Evolutionary conservation across 2,329 filamentous ascomycete species (phyloP).

Genomic region (Lomentospora prolificans): DNA sequence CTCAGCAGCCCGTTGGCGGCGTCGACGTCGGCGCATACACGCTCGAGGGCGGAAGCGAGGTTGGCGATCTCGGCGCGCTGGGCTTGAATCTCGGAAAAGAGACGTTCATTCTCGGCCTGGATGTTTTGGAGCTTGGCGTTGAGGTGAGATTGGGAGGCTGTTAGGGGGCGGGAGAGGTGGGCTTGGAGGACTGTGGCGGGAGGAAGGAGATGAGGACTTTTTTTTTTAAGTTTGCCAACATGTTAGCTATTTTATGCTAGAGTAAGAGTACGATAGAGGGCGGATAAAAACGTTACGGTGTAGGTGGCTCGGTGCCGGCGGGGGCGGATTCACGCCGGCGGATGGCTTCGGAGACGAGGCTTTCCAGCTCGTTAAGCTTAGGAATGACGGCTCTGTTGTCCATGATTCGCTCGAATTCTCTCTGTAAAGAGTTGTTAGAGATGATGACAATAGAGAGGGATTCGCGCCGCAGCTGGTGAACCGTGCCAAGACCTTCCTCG

Average conservation of each 20-base stretch:
- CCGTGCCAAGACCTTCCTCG: constrained; percentile 1
- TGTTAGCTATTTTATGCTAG: constrained; percentile 1
- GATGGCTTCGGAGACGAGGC: constrained; percentile 40
- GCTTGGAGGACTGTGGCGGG: constrained; percentile 41
- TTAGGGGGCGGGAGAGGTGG: constrained; percentile 43
- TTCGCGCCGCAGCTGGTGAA: no score
- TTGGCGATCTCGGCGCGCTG: constrained; percentile 47
- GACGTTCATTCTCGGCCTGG: constrained; percentile 44
- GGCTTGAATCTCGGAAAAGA: constrained; percentile 38
- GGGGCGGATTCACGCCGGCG: constrained; percentile 22
- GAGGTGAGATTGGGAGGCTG: constrained; percentile 43
- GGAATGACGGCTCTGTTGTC: constrained; percentile 40
- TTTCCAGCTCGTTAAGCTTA: constrained; percentile 50
- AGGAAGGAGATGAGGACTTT: constrained; percentile 46
- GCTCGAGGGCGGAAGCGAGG: constrained; percentile 40
- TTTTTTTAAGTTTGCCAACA: background rate
- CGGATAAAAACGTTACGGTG: constrained; percentile 25
- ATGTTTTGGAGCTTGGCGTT: constrained; percentile 47
- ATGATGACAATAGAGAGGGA: no score
- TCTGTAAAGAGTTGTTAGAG: no score
- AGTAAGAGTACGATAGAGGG: background rate
- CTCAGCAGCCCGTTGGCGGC: constrained; percentile 40
- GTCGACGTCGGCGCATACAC: constrained; percentile 42
- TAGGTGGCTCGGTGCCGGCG: constrained; percentile 22
- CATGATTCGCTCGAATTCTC: constrained; percentile 49